phyloP scores from a whole-genome alignment of 768 basidiomycete genomes.

The Hericium rajendrae region DNA sequence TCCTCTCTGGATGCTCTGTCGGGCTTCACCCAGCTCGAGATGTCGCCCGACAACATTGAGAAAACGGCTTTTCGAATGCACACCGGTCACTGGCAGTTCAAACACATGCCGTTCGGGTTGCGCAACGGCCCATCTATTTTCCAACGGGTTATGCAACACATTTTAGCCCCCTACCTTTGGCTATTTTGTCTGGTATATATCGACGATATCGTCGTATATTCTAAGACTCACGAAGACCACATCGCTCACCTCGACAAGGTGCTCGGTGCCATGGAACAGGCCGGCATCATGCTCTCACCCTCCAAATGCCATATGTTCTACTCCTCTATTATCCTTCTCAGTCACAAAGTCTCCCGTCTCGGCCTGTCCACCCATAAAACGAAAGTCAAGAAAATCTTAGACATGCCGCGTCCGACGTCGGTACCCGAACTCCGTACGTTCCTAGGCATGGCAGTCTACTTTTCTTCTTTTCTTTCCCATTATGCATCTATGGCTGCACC shows the following conservation, averaged over 20 bases:
- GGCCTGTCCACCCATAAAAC: too few relatives aligned
- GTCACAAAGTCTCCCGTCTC: too few relatives aligned
- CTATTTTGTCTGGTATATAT: too few relatives aligned
- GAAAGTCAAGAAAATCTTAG: too few relatives aligned
- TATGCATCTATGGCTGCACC: conserved; percentile 26
- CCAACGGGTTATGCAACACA: conserved; percentile 29
- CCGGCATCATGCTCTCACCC: conserved; percentile 17
- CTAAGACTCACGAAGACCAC: too few relatives aligned
- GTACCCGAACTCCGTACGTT: conserved; percentile 15
- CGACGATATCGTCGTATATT: too few relatives aligned
- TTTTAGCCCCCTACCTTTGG: too few relatives aligned
- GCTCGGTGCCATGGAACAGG: conserved; percentile 17
- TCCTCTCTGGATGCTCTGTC: conserved; percentile 18
- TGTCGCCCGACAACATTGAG: conserved; percentile 31
- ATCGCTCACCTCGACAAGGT: conserved; percentile 18
- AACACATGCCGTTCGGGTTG: conserved; percentile 29
- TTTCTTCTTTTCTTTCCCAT: conserved; percentile 26
- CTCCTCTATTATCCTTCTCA: too few relatives aligned
- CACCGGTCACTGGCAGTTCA: conserved; percentile 31
- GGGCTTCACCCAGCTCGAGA: conserved; percentile 23
- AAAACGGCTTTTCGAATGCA: conserved; percentile 31
- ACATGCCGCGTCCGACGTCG: too few relatives aligned
- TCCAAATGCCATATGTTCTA: conserved; percentile 18
- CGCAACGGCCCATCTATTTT: conserved; percentile 27
- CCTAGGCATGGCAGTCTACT: conserved; percentile 30